Conservation (phyloP, 148 eudicot species). For the Camellia sinensis region DNA sequence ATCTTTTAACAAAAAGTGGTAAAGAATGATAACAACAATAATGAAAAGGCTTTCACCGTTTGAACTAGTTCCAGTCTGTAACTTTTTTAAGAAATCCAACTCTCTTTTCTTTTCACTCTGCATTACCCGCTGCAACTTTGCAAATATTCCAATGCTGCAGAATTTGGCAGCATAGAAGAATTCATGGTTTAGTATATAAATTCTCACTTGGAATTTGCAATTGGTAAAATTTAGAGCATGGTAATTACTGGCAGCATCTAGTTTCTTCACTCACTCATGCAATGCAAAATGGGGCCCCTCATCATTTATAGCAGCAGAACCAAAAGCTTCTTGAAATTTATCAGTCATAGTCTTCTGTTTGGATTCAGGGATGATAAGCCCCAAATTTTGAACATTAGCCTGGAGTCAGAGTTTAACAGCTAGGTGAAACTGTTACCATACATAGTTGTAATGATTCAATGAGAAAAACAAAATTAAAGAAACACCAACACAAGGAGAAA, state of each 20-base stretch:
- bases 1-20: too few species aligned
- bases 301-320: conserved; percentile 41
- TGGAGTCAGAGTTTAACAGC: conserved; percentile 22
- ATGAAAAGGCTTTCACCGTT: conserved; percentile 33
- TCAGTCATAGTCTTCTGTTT: conserved; percentile 65
- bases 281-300: conserved; percentile 27
- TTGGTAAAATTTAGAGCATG: neutral
- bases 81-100: conserved; percentile 42
- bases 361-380: conserved; percentile 28
- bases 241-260: conserved; percentile 10
- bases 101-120: conserved; percentile 71
- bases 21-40: neutral
- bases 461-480: conserved; percentile 5
- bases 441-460: neutral
- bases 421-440: neutral
- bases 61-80: conserved; percentile 40
- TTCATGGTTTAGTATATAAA: neutral
- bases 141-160: conserved; percentile 55
- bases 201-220: conserved; percentile 5
- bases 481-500: conserved; percentile 20
- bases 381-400: conserved; percentile 37
- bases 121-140: conserved; percentile 71
- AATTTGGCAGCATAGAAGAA: conserved; percentile 18
- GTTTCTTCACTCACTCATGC: conserved; percentile 47
- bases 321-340: conserved; percentile 76